Conservation (phyloP, 352 stramenopile genomes). For the Globisporangium solare region DNA sequence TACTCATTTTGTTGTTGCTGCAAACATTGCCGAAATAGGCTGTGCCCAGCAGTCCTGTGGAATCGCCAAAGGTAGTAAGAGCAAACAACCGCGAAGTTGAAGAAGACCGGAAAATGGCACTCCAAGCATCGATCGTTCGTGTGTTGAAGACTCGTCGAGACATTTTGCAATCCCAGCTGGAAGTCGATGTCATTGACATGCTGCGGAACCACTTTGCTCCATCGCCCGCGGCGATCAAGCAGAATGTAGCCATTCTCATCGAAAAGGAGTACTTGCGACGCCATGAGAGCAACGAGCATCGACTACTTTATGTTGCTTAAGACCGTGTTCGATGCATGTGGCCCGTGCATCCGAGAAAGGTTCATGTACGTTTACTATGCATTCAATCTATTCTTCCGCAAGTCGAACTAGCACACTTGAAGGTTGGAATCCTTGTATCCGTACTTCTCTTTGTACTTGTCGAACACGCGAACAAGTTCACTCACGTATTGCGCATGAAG, state of each 20-base stretch:
- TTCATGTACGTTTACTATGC: no score
- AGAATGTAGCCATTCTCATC: conserved; percentile 81
- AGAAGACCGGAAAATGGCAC: conserved; percentile 86
- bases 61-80: conserved; percentile 57
- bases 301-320: conserved; percentile 69
- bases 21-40: conserved; percentile 12
- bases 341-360: not conserved
- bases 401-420: conserved; percentile 42
- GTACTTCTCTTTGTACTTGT: conserved; percentile 82
- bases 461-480: conserved; percentile 73
- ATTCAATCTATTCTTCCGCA: not conserved
- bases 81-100: conserved; percentile 62
- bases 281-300: conserved; percentile 51
- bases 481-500: conserved; percentile 60
- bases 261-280: conserved; percentile 81
- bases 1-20: not conserved
- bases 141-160: conserved; percentile 82
- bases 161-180: conserved; percentile 52
- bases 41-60: conserved; percentile 59
- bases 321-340: not conserved
- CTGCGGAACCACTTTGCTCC: conserved; percentile 74
- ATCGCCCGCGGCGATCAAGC: conserved; percentile 47
- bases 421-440: conserved; percentile 54
- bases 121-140: conserved; percentile 80
- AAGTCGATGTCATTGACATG: conserved; percentile 68